Evolutionary conservation across 1,139 yeast genomes (phyloP).

Genomic region (Geotrichum siamense): DNA sequence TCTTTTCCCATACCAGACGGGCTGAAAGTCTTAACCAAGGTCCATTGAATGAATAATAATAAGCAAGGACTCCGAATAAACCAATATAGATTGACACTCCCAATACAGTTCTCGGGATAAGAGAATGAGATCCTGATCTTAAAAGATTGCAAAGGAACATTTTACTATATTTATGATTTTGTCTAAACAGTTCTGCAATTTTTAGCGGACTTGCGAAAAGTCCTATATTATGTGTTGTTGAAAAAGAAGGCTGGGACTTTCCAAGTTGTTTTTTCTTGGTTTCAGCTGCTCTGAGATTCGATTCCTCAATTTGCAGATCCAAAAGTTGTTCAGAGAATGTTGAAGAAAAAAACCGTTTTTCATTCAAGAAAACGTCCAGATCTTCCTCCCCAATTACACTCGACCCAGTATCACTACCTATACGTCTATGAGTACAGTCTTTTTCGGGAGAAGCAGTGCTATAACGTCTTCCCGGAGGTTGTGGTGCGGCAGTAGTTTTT

Average conservation of each 20-base stretch:
- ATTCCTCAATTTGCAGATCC: conserved; percentile 9
- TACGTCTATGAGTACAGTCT: conserved; percentile 1
- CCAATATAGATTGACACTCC: conserved; percentile 22
- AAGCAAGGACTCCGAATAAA: conserved; percentile 19
- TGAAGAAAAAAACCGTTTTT: not conserved
- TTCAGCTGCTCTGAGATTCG: conserved; percentile 6
- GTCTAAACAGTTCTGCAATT: conserved; percentile 7
- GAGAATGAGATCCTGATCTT: not conserved
- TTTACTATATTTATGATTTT: not conserved
- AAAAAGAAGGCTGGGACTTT: conserved; percentile 1
- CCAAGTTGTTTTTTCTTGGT: not conserved
- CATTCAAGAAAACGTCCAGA: conserved; percentile 14
- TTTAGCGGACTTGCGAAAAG: not conserved
- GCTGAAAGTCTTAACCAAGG: conserved; percentile 3
- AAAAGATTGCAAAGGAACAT: conserved; percentile 5
- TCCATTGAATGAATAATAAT: conserved; percentile 5
- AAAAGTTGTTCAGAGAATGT: conserved; percentile 1
- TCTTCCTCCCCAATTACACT: conserved; percentile 12
- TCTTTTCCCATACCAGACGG: conserved; percentile 9
- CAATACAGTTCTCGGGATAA: conserved; percentile 13
- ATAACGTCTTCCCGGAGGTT: conserved; percentile 16
- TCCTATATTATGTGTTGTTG: conserved; percentile 7
- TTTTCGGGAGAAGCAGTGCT: conserved; percentile 15
- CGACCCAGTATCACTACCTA: not conserved
- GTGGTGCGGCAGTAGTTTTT: conserved; percentile 21